Base-by-base conservation (phyloP, 2,329 filamentous ascomycete species). In the Bisporella sp. region DNA sequence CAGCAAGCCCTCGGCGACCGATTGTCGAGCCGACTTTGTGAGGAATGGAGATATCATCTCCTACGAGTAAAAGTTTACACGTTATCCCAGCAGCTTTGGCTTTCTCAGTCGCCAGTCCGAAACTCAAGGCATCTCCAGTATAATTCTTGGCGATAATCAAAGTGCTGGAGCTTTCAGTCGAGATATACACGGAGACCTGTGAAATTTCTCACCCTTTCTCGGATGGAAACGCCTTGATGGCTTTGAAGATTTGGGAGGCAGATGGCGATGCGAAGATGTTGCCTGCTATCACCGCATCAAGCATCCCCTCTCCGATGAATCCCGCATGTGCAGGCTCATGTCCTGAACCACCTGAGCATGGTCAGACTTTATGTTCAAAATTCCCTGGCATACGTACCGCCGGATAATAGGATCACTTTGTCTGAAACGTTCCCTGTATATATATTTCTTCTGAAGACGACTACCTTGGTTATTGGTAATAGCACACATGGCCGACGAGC, bases 1-100 rank as follows among this genome's bases (percentile, higher is more conserved):
- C 74, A 28, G 73, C 73, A 30, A 77, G 55, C 3, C 74, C 74
- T 65, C 74, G 66, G 52, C 73, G 56, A 12, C 74, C 74, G 7
- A 73, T 65, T 51, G 71, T 73, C 21, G 66, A 68, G 13, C 70
- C 72, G 62, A 73, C 69, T 52, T 69, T 64, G 52, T 71, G 64
- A 5, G 71, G 72, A 49, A 76, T 51, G 6, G 70, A 65, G 9
- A 71, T 69, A 62, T 72, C 70, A 49, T 72, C 70, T 1, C 54
- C 53, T 4, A 57, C 55, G 31, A 54, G 21, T 6, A 57, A 30
- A 5, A 51, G 47, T 12, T 54, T 47, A 12, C 54, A 47, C 41
- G 48, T 49, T 28, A 52, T 29, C 2, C 53, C 54, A 1, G 45
- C 41, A 4, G 49, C 55, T 31, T 39, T 40, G n/a, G 68, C 68